Evolutionary conservation across 2,329 filamentous ascomycete genomes (phyloP).

Genomic region (Xylariaceae sp.): DNA sequence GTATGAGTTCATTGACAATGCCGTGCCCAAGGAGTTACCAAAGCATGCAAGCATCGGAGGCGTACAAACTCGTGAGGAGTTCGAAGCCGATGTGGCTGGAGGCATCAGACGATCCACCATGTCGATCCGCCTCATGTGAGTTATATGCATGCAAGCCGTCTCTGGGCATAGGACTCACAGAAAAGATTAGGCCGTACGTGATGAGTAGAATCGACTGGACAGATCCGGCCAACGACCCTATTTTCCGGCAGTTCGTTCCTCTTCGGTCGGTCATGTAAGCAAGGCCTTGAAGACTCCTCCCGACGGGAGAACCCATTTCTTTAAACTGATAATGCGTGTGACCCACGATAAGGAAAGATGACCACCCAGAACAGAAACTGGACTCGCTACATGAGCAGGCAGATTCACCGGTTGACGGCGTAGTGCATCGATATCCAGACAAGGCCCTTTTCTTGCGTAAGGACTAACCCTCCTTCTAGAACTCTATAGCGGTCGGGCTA

Average conservation of each 20-base stretch:
- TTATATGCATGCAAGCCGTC: constrained; percentile 3
- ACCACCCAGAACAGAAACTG: constrained; percentile 51
- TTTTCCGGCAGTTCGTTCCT: constrained; percentile 59
- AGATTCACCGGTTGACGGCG: constrained; percentile 52
- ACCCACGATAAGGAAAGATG: too few relatives aligned
- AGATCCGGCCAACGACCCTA: constrained; percentile 54
- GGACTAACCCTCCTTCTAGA: constrained; percentile 14
- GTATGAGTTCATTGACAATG: constrained; percentile 43
- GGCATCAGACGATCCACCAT: constrained; percentile 55
- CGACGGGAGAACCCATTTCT: too few relatives aligned
- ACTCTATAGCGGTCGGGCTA: constrained; percentile 12
- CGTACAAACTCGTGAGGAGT: constrained; percentile 46
- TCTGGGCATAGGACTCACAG: constrained; percentile 1
- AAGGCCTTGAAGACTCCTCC: too few relatives aligned
- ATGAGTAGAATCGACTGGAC: constrained; percentile 57
- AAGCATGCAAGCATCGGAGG: constrained; percentile 25
- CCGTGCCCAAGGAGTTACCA: constrained; percentile 49
- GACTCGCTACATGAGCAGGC: constrained; percentile 57
- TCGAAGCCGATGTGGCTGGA: constrained; percentile 50
- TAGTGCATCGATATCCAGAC: constrained; percentile 62
- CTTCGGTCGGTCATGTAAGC: constrained; percentile 48
- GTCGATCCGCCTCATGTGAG: constrained; percentile 54
- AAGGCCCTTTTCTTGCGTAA: constrained; percentile 59
- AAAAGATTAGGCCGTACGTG: constrained; percentile 47
- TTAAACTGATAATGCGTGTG: too few relatives aligned